These are phyloP conservation scores for Diplodia intermedia DNA, from an alignment of 2,329 filamentous ascomycete genomes.

Conservation along the genomic window DNA sequence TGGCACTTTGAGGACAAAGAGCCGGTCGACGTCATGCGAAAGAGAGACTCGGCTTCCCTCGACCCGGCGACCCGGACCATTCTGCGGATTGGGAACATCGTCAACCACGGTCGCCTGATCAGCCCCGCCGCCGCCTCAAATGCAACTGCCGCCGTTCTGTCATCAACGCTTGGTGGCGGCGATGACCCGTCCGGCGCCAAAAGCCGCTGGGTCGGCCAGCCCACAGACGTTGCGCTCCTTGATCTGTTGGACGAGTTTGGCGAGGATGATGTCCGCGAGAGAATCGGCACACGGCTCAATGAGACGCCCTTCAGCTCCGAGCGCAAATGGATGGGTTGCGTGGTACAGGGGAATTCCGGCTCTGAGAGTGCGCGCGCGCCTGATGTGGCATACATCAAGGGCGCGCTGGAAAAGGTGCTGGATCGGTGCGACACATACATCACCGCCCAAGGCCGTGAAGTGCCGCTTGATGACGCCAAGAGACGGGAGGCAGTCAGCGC, in stretches of 20 bases:
- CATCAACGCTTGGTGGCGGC: conserved; percentile 71
- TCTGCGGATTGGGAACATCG: conserved; percentile 91
- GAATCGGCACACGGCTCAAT: conserved; percentile 78
- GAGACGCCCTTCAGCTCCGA: conserved; percentile 97
- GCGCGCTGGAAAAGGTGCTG: conserved; percentile 86
- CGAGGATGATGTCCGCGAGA: conserved; percentile 88
- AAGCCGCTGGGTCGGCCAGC: conserved; percentile 95
- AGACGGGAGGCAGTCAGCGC: conserved; percentile 78
- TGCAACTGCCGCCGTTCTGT: conserved; percentile 81
- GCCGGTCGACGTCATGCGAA: conserved; percentile 64
- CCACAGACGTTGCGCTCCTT: conserved; percentile 95
- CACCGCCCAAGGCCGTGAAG: conserved; percentile 82
- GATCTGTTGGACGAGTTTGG: conserved; percentile 90
- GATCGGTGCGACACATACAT: conserved; percentile 90
- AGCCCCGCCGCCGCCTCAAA: conserved; percentile 74
- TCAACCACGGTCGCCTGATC: conserved; percentile 88
- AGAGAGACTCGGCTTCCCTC: conserved; percentile 62
- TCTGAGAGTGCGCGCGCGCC: conserved; percentile 64
- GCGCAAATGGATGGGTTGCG: conserved; percentile 98
- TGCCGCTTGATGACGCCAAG: conserved; percentile 79
- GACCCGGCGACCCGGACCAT: conserved; percentile 80
- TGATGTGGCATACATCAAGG: conserved; percentile 94
- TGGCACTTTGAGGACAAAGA: conserved; percentile 82
- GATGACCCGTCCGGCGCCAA: conserved; percentile 68
- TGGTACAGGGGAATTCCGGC: conserved; percentile 64